Percentiles rank a stretch among this genome's conserved stretches.
Evolutionary conservation across 1,284 basidiomycete species (phyloP).

Genomic region (Athelia sp.): DNA sequence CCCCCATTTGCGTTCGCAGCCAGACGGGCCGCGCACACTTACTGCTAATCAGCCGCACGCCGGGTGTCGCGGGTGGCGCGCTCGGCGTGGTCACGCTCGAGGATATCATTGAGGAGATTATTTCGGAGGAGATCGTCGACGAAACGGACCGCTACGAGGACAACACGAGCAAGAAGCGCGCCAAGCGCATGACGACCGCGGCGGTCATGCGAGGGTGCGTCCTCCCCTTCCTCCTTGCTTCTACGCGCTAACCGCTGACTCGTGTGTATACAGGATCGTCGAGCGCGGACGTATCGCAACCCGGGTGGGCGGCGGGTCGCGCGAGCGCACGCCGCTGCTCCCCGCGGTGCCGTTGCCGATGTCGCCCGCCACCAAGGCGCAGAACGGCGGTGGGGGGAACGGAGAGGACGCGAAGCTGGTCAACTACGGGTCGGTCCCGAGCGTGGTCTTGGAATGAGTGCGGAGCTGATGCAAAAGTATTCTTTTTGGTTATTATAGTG

Average conservation of each 20-base stretch:
- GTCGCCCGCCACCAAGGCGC: not conserved
- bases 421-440: not conserved
- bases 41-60: constrained; percentile 66
- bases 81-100: constrained; percentile 66
- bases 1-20: constrained; percentile 31
- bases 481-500: too few species aligned
- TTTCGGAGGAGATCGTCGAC: constrained; percentile 85
- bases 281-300: constrained; percentile 20
- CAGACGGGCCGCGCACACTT: constrained; percentile 83
- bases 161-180: constrained; percentile 72
- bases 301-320: constrained; percentile 1
- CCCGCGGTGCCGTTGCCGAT: not conserved
- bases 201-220: constrained; percentile 72
- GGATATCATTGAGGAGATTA: constrained; percentile 68
- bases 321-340: constrained; percentile 18
- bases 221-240: not conserved
- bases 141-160: constrained; percentile 88
- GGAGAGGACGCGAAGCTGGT: not conserved
- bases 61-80: constrained; percentile 63
- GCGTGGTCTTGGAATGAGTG: not conserved
- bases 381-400: not conserved
- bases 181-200: constrained; percentile 67
- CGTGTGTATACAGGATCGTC: constrained; percentile 22
- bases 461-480: too few species aligned
- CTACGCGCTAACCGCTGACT: not conserved